These are phyloP conservation scores for Gossypium anomalum DNA, from an alignment of 345 rosid species.

Conservation along the genomic window DNA sequence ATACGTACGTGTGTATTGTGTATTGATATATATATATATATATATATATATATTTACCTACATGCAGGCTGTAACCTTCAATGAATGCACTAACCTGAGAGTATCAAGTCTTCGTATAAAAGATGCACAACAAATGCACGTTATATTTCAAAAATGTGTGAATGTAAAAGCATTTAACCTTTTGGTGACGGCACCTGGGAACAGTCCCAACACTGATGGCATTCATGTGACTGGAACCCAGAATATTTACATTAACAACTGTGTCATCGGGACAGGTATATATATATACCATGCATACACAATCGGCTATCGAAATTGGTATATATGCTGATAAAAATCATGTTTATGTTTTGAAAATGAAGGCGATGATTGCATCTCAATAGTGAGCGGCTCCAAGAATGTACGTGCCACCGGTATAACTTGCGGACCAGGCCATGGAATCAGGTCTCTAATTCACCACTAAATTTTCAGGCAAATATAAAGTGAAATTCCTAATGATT, in stretches of 20 bases:
- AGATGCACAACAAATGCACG: conserved; percentile 83
- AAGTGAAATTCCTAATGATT: background rate
- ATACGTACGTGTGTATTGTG: background rate
- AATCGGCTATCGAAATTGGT: background rate
- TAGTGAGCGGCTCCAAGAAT: conserved; percentile 79
- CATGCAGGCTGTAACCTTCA: conserved; percentile 71
- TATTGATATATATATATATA: too few relatives aligned
- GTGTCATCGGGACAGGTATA: conserved; percentile 66
- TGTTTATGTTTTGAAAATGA: background rate
- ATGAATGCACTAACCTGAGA: conserved; percentile 48
- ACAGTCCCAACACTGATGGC: conserved; percentile 93
- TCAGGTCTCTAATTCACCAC: conserved; percentile 47
- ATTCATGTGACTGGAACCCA: conserved; percentile 65
- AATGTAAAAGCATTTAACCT: conserved; percentile 57
- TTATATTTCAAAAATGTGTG: conserved; percentile 44
- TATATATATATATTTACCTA: too few relatives aligned
- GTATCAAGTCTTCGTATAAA: conserved; percentile 55
- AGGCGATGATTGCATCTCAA: conserved; percentile 96
- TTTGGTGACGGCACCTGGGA: conserved; percentile 50
- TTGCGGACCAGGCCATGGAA: conserved; percentile 98
- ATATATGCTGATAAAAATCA: background rate
- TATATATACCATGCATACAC: too few relatives aligned
- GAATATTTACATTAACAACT: conserved; percentile 51
- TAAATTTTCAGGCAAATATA: background rate
- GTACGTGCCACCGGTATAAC: conserved; percentile 66